phyloP scores from a whole-genome alignment of 2,329 filamentous ascomycete genomes.

The Neurospora sp. region DNA sequence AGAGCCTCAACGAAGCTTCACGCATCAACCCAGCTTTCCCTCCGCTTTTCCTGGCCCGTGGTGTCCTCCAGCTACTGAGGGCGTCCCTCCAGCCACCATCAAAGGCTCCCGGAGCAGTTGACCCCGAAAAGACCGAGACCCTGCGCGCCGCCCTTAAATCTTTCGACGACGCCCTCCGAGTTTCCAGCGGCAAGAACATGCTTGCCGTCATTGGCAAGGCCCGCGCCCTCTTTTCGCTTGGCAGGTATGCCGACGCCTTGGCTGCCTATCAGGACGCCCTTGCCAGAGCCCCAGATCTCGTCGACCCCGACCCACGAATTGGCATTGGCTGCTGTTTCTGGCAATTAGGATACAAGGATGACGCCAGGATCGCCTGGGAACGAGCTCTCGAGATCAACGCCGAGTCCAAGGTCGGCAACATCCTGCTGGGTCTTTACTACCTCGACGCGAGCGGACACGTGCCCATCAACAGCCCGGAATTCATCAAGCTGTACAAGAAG shows the following conservation, averaged over 20 bases:
- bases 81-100: slow-evolving; percentile 74
- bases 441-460: slow-evolving; percentile 79
- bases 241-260: slow-evolving; percentile 75
- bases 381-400: slow-evolving; percentile 71
- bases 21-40: slow-evolving; percentile 88
- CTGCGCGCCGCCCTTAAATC: slow-evolving; percentile 80
- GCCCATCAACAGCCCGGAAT: slow-evolving; percentile 74
- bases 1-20: slow-evolving; percentile 88
- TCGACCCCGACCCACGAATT: slow-evolving; percentile 90
- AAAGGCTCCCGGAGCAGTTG: slow-evolving; percentile 49
- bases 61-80: slow-evolving; percentile 78
- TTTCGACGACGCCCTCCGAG: slow-evolving; percentile 86
- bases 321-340: slow-evolving; percentile 96
- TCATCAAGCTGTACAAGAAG: slow-evolving; percentile 77
- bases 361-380: slow-evolving; percentile 86
- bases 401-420: slow-evolving; percentile 81
- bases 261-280: slow-evolving; percentile 81
- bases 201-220: slow-evolving; percentile 87
- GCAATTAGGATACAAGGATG: slow-evolving; percentile 90
- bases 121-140: slow-evolving; percentile 68
- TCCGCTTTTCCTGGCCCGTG: slow-evolving; percentile 82
- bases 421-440: slow-evolving; percentile 82
- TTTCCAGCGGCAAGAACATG: slow-evolving; percentile 79
- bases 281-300: slow-evolving; percentile 73
- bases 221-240: slow-evolving; percentile 75